Evolutionary conservation across 495 filamentous ascomycete species (phyloP).

Genomic region (Thermothielavioides terrestris): DNA sequence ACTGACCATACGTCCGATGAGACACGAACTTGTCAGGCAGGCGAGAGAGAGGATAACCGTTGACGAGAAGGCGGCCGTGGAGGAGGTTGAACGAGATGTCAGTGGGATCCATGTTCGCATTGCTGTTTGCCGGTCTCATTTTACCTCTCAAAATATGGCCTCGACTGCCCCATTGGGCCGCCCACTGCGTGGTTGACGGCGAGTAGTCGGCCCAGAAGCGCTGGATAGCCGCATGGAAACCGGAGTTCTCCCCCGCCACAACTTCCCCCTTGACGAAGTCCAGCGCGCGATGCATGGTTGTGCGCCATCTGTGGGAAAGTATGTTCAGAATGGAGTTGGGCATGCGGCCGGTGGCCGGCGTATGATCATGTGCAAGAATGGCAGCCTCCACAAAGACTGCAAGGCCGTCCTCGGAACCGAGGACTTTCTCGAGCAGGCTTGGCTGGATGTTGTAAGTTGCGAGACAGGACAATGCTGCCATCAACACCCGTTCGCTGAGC

Average conservation of each 20-base stretch:
- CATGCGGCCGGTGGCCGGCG: neutral
- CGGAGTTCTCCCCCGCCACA: neutral
- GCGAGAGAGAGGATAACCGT: conserved; percentile 43
- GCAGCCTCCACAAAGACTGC: neutral
- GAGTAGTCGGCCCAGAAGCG: conserved; percentile 13
- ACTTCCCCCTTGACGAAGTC: neutral
- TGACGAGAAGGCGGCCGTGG: conserved; percentile 47
- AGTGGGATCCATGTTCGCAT: neutral
- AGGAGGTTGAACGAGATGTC: conserved; percentile 46
- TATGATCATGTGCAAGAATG: conserved; percentile 4
- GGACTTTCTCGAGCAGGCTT: neutral
- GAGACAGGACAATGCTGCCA: conserved; percentile 6
- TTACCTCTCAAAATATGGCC: neutral
- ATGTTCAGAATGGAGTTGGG: neutral
- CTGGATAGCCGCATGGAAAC: conserved; percentile 7
- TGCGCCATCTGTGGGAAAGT: conserved; percentile 8
- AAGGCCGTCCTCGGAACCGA: conserved; percentile 1
- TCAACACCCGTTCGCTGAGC: neutral
- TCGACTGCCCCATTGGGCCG: neutral
- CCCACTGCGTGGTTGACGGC: neutral
- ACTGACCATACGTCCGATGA: conserved; percentile 25
- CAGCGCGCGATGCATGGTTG: conserved; percentile 4
- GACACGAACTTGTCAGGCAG: conserved; percentile 41
- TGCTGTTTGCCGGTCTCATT: neutral
- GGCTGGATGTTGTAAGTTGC: conserved; percentile 10